These are phyloP conservation scores for Escovopsis sp. DNA, from an alignment of 2,329 filamentous ascomycete genomes.

Conservation along the genomic window DNA sequence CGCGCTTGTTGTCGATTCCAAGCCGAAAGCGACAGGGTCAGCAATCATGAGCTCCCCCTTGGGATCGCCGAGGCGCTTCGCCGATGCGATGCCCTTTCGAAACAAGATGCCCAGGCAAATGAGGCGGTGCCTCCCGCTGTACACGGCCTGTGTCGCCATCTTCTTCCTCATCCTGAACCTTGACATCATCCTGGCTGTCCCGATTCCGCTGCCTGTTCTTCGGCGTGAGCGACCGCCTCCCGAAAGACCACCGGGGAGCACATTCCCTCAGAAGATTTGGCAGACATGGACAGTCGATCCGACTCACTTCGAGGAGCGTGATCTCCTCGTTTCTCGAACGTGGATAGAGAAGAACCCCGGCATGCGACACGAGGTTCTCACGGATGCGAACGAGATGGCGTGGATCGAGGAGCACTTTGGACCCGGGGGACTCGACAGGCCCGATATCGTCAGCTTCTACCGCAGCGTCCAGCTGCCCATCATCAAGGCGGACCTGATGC, in stretches of 20 bases:
- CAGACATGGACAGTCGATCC: conserved; percentile 62
- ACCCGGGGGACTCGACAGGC: conserved; percentile 46
- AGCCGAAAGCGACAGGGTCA: too few relatives aligned
- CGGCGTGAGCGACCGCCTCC: conserved; percentile 7
- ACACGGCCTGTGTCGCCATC: conserved; percentile 26
- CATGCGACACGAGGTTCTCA: conserved; percentile 53
- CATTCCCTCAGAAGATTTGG: conserved; percentile 57
- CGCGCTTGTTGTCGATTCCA: too few relatives aligned
- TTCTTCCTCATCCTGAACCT: conserved; percentile 32
- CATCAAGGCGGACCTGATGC: conserved; percentile 50
- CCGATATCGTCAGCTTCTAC: conserved; percentile 49
- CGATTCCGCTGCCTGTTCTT: conserved; percentile 9
- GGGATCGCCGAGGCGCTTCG: conserved; percentile 21
- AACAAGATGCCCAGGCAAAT: conserved; percentile 6
- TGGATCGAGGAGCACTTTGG: conserved; percentile 58
- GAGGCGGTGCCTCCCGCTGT: conserved; percentile 30
- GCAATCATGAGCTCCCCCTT: conserved; percentile 17
- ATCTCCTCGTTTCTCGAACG: conserved; percentile 42
- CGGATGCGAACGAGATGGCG: conserved; percentile 49
- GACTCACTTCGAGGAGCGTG: conserved; percentile 48
- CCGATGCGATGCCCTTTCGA: conserved; percentile 14
- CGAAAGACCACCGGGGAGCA: conserved; percentile 5
- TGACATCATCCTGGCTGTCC: conserved; percentile 20
- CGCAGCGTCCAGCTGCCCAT: conserved; percentile 45
- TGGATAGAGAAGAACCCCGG: conserved; percentile 53